Evolutionary conservation across 768 basidiomycete species (phyloP), one percentile per base, ranked within the genome.

Genomic region (Heimioporus sp.): DNA sequence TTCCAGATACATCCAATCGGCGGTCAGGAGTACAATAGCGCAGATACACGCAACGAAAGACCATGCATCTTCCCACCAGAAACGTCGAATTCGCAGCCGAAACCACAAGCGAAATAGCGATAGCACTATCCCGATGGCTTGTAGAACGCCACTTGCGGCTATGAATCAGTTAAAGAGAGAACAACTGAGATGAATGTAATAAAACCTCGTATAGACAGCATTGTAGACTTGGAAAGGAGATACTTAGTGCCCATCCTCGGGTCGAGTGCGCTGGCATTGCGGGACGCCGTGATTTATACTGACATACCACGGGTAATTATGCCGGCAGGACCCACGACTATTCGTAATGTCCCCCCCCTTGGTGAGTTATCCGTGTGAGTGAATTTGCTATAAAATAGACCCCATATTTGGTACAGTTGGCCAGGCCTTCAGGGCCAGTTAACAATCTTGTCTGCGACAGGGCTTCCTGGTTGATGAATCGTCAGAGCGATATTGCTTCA

Each of bases 61-160:
- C 48, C 50, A 64, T 1, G 48, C 47, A n/a, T 66, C 65, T 21
- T 64, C 64, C 58, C 61, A 66, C 55, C 61, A 55, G 17, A 58
- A 39, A 6, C 62, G 48, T 51, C 34, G 50, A 31, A 64, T 56
- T 41, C 39, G 43, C 32, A 49, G 36, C 13, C 63, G 57, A 17
- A 57, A 57, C 46, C 48, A 56, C 38, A 60, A 51, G 17, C 63
- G 63, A 53, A 59, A 57, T 12, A 65, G 20, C 2, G 52, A 46
- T 13, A 52, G 20, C 12, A 56, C 10, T 48, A 65, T 52, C 28
- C 57, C 57, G 36, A 62, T 24, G 10, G 42, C 38, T 36, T 51
- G 50, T 38, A 54, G 17, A 30, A 53, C 46, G n/a, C 54, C 54
- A 17, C 42, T 46, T 19, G 28, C 39, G 2, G 37, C 57, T 59